These are phyloP conservation scores for Escallonia herrerae DNA, from an alignment of 129 eudicot species.

Conservation along the genomic window DNA sequence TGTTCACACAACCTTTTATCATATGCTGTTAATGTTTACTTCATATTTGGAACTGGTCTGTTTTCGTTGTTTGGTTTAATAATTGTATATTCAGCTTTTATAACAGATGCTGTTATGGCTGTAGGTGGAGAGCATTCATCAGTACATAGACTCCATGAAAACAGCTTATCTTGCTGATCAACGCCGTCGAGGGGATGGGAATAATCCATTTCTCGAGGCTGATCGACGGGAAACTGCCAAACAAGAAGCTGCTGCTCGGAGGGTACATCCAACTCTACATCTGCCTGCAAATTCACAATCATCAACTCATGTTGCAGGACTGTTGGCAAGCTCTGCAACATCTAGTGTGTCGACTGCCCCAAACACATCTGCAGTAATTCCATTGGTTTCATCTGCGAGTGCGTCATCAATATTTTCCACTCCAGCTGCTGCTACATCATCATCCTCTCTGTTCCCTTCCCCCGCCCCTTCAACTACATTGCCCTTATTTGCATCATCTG, in stretches of 20 bases:
- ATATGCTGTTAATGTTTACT: background rate
- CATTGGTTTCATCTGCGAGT: slow-evolving; percentile 47
- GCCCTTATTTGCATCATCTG: slow-evolving; percentile 44
- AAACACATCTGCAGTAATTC: slow-evolving; percentile 34
- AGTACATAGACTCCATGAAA: slow-evolving; percentile 94
- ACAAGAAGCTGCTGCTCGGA: slow-evolving; percentile 81
- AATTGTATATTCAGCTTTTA: background rate
- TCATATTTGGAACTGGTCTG: no score
- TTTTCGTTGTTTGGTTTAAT: background rate
- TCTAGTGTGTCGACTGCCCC: slow-evolving; percentile 45
- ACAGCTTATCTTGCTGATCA: slow-evolving; percentile 91
- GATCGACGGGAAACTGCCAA: slow-evolving; percentile 88
- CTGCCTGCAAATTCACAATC: slow-evolving; percentile 71
- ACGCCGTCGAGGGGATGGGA: slow-evolving; percentile 76
- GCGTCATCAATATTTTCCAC: slow-evolving; percentile 50
- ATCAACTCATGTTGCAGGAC: slow-evolving; percentile 57
- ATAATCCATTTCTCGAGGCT: slow-evolving; percentile 94
- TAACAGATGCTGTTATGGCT: slow-evolving; percentile 10
- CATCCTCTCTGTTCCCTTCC: slow-evolving; percentile 65
- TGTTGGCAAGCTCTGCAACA: slow-evolving; percentile 50
- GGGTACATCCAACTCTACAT: slow-evolving; percentile 91
- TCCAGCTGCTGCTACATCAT: slow-evolving; percentile 48
- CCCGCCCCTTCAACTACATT: slow-evolving; percentile 55
- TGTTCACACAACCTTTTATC: background rate
- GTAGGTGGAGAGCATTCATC: slow-evolving; percentile 97